Evolutionary conservation across 495 filamentous ascomycete genomes (phyloP).

Genomic region (Penicillium taxi): DNA sequence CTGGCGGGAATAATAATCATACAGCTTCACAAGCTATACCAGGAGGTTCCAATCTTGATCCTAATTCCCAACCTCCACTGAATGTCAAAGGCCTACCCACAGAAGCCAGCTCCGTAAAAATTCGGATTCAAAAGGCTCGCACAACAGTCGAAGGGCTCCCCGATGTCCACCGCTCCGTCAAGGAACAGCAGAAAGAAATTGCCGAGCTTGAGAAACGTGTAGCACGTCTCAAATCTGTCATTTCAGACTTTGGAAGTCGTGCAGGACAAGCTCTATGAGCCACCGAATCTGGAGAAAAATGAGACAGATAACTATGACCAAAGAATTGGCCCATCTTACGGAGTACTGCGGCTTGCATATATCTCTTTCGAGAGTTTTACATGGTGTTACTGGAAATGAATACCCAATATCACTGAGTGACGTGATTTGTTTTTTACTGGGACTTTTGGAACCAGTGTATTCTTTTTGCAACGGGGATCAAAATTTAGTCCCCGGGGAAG

Average conservation of each 20-base stretch:
- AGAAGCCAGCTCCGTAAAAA: conserved; percentile 64
- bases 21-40: conserved; percentile 18
- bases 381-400: conserved; percentile 16
- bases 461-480: no score
- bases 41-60: conserved; percentile 21
- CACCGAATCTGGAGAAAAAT: background rate
- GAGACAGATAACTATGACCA: background rate
- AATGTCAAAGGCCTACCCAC: conserved; percentile 70
- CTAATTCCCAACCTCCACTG: conserved; percentile 40
- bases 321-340: background rate
- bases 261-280: background rate
- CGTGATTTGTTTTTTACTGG: background rate
- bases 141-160: conserved; percentile 59
- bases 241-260: conserved; percentile 37
- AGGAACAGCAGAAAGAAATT: conserved; percentile 79
- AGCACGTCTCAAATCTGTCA: conserved; percentile 48
- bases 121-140: conserved; percentile 72
- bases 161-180: conserved; percentile 61
- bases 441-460: background rate
- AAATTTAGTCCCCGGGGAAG: no score
- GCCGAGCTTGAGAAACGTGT: conserved; percentile 61
- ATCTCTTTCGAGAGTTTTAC: conserved; percentile 1
- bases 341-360: background rate
- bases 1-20: conserved; percentile 13
- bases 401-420: conserved; percentile 13